These are phyloP conservation scores for Wickerhamiella azyma DNA, from an alignment of 805 yeast genomes.

Conservation along the genomic window DNA sequence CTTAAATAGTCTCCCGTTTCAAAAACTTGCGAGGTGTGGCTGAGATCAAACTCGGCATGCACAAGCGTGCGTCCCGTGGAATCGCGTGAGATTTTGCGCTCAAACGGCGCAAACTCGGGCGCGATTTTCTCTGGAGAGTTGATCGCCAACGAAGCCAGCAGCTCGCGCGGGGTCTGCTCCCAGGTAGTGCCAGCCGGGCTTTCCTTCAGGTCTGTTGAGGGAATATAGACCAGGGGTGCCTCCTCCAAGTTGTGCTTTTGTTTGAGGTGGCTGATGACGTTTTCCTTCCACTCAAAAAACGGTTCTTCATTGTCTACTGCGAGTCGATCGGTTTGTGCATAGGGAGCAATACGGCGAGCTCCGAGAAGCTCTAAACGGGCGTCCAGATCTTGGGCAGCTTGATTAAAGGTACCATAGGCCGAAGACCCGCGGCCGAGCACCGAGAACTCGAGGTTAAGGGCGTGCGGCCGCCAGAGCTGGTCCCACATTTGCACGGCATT, in stretches of 20 bases:
- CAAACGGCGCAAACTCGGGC: constrained; percentile 1
- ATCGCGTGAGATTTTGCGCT: not conserved
- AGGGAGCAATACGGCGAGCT: constrained; percentile 45
- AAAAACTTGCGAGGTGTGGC: constrained; percentile 52
- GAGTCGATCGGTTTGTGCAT: constrained; percentile 76
- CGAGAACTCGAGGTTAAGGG: constrained; percentile 38
- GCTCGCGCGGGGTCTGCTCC: constrained; percentile 2
- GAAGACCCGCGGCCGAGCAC: constrained; percentile 74
- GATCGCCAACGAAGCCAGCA: not conserved
- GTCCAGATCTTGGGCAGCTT: constrained; percentile 42
- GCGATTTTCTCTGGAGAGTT: not conserved
- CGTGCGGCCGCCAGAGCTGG: constrained; percentile 20
- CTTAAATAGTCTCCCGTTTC: constrained; percentile 80
- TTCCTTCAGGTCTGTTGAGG: constrained; percentile 34
- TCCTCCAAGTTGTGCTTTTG: constrained; percentile 46
- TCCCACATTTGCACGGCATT: constrained; percentile 31
- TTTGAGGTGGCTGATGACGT: constrained; percentile 43
- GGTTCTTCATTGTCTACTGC: constrained; percentile 73
- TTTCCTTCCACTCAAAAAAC: constrained; percentile 67
- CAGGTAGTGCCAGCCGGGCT: constrained; percentile 26
- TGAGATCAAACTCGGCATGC: constrained; percentile 63
- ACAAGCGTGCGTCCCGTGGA: constrained; percentile 24
- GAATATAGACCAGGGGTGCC: constrained; percentile 51
- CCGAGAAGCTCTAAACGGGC: constrained; percentile 38
- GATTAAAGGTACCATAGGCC: constrained; percentile 62